These are phyloP conservation scores for Asclepias syriaca DNA, from an alignment of 257 asterid genomes.

Conservation along the genomic window DNA sequence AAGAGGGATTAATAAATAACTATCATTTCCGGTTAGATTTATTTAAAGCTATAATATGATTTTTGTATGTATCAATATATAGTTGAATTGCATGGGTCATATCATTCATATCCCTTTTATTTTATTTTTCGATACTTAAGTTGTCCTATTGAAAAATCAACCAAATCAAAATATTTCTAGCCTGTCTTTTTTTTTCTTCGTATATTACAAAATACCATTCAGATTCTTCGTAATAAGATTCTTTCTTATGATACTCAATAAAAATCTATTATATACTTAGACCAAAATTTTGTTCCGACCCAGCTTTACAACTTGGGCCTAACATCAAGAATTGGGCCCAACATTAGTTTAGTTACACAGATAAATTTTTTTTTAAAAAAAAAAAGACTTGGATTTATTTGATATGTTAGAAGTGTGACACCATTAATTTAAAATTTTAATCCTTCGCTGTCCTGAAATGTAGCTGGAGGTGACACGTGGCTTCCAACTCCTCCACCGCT, in stretches of 20 bases:
- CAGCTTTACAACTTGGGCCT: too few relatives aligned
- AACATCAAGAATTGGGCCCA: not conserved
- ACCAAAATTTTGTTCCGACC: too few relatives aligned
- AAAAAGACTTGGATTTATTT: too few relatives aligned
- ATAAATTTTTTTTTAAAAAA: too few relatives aligned
- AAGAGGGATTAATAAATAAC: not conserved
- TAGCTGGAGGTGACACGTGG: not conserved
- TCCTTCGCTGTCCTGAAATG: not conserved
- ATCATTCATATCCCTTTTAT: not conserved
- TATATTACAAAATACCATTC: too few relatives aligned
- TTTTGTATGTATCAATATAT: not conserved
- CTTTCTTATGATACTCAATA: too few relatives aligned
- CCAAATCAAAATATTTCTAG: not conserved
- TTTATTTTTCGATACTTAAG: slow-evolving; percentile 1
- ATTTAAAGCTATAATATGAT: not conserved
- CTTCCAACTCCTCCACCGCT: not conserved
- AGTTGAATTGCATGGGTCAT: not conserved
- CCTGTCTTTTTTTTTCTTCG: not conserved
- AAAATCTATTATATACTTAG: too few relatives aligned
- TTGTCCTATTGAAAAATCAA: slow-evolving; percentile 9
- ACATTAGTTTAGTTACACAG: too few relatives aligned
- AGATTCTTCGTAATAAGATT: too few relatives aligned
- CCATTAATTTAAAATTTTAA: too few relatives aligned
- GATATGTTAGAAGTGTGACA: too few relatives aligned
- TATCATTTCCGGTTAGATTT: not conserved